Conservation (phyloP, 768 basidiomycete genomes). For the Boletus edulis region DNA sequence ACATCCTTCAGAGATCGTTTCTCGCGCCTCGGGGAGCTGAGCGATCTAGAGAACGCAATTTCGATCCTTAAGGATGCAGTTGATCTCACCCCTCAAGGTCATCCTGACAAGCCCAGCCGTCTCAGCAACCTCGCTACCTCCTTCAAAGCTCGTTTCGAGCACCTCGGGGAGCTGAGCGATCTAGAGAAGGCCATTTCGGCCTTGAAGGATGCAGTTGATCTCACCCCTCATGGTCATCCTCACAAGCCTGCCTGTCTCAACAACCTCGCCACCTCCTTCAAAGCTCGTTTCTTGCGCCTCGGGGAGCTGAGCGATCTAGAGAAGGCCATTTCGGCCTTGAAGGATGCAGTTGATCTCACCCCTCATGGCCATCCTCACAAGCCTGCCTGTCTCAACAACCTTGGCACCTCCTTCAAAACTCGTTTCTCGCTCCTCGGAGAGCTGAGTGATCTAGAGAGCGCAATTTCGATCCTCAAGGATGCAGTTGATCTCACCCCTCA, state of each 20-base stretch:
- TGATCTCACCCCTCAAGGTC: too few species aligned
- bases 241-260: background rate
- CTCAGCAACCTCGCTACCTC: background rate
- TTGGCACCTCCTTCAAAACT: too few species aligned
- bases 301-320: background rate
- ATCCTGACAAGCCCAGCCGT: too few species aligned
- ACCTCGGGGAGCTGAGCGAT: background rate
- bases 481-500: too few species aligned
- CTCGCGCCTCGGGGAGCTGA: too few species aligned
- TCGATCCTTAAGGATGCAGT: background rate
- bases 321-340: background rate
- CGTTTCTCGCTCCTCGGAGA: too few species aligned
- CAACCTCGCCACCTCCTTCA: background rate
- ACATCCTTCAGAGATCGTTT: background rate
- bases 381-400: too few species aligned
- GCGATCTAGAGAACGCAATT: background rate
- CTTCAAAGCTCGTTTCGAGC: background rate
- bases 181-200: background rate
- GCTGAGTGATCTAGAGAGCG: too few species aligned
- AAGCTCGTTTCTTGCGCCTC: background rate
- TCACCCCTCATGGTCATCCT: background rate
- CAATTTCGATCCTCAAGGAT: too few species aligned
- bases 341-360: too few species aligned
- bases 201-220: background rate
- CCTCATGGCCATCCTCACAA: too few species aligned